A percentile compares a stretch with the other conserved stretches of the same genome.
Evolutionary conservation across 2,329 filamentous ascomycete genomes (phyloP).

Genomic region (Colletotrichum sp.): DNA sequence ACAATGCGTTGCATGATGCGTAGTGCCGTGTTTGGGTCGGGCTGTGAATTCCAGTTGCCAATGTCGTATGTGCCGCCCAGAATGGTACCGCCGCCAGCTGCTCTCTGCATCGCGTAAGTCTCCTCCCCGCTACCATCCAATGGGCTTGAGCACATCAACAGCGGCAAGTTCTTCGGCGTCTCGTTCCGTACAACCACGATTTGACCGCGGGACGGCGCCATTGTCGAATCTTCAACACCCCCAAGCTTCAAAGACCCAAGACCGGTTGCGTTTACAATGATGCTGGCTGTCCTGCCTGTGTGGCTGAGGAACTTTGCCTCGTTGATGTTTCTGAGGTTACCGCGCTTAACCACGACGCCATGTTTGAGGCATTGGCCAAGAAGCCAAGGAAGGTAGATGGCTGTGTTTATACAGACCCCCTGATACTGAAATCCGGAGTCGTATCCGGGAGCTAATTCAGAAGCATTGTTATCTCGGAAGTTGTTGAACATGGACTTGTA

Average conservation of each 20-base stretch:
- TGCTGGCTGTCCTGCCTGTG: constrained; percentile 57
- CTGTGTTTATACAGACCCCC: constrained; percentile 77
- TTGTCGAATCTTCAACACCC: constrained; percentile 68
- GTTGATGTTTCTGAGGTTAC: constrained; percentile 60
- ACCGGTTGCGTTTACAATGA: constrained; percentile 75
- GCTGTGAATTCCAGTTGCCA: constrained; percentile 78
- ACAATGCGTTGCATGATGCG: constrained; percentile 83
- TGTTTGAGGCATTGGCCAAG: constrained; percentile 68
- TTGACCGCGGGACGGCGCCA: constrained; percentile 73
- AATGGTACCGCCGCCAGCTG: constrained; percentile 78
- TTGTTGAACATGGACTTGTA: constrained; percentile 74
- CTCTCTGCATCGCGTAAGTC: constrained; percentile 83
- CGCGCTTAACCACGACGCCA: constrained; percentile 60
- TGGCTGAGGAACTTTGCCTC: constrained; percentile 65
- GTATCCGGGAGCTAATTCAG: constrained; percentile 63
- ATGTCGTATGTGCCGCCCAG: constrained; percentile 86
- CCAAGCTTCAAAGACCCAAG: constrained; percentile 67
- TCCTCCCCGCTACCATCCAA: constrained; percentile 77
- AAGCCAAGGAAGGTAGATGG: constrained; percentile 74
- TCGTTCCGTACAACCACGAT: constrained; percentile 84
- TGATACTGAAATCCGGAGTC: constrained; percentile 63
- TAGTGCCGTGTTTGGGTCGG: constrained; percentile 77
- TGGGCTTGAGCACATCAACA: constrained; percentile 61
- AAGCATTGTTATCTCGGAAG: constrained; percentile 64
- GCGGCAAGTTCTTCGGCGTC: constrained; percentile 69